phyloP scores from a whole-genome alignment of 129 eudicot genomes.

The Flaveria sonorensis region DNA sequence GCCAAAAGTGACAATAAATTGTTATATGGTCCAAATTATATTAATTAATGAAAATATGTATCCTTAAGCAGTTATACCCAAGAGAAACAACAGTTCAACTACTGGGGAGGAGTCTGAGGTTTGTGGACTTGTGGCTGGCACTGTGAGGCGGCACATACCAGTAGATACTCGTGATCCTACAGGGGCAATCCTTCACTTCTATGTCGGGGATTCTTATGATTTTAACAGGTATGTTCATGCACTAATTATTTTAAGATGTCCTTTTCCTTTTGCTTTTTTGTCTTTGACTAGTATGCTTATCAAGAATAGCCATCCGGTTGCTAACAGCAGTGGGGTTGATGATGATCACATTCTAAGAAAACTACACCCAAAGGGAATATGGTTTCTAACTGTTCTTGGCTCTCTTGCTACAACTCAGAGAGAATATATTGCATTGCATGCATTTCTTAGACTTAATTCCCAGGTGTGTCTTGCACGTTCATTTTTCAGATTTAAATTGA shows the following conservation, averaged over 20 bases:
- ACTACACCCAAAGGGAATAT: conserved; percentile 77
- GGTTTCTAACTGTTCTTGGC: conserved; percentile 92
- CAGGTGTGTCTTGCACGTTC: conserved; percentile 48
- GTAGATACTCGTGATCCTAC: conserved; percentile 85
- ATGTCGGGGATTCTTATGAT: conserved; percentile 88
- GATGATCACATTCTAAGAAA: conserved; percentile 77
- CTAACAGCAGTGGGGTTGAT: conserved; percentile 22
- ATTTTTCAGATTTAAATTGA: background rate
- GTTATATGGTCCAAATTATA: background rate
- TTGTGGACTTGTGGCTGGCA: conserved; percentile 86
- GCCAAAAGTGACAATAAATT: background rate
- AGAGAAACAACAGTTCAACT: conserved; percentile 42
- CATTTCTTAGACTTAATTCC: conserved; percentile 84
- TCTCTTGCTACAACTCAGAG: conserved; percentile 94
- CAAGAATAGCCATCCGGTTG: background rate
- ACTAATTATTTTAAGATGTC: background rate
- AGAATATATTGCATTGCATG: conserved; percentile 93
- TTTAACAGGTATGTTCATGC: conserved; percentile 53
- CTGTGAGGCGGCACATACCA: conserved; percentile 87
- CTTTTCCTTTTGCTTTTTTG: background rate
- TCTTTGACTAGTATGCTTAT: background rate
- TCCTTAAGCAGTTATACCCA: background rate
- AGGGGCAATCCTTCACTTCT: conserved; percentile 93
- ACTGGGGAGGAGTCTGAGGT: conserved; percentile 68
- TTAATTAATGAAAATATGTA: background rate